Percentiles rank a stretch among this genome's conserved stretches.
phyloP scores from a whole-genome alignment of 805 yeast genomes.

The Nakazawaea sp. region DNA sequence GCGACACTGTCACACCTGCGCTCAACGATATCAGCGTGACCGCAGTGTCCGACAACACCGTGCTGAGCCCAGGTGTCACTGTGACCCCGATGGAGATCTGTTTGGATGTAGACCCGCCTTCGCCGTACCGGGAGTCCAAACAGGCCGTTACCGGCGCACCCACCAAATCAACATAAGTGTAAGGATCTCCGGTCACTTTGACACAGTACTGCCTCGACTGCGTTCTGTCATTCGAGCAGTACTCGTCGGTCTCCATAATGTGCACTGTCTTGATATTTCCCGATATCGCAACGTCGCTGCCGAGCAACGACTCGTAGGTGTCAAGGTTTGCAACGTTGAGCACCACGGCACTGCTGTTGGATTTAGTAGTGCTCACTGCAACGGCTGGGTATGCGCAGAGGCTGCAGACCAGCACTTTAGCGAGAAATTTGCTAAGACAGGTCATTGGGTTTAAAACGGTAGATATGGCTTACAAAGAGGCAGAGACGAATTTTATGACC shows the following conservation, averaged over 20 bases:
- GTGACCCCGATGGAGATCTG: constrained; percentile 3
- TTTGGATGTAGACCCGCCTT: constrained; percentile 10
- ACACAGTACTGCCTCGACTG: constrained; percentile 7
- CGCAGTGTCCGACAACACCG: background rate
- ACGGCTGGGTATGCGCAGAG: too few species aligned
- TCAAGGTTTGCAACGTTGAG: too few species aligned
- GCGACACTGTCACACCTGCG: constrained; percentile 1
- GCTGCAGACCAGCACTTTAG: too few species aligned
- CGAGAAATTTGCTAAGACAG: too few species aligned
- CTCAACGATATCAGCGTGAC: constrained; percentile 1
- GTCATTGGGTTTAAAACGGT: too few species aligned
- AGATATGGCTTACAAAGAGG: too few species aligned
- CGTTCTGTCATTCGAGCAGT: constrained; percentile 1
- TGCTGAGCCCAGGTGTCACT: background rate
- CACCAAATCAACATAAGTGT: background rate
- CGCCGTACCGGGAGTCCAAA: constrained; percentile 7
- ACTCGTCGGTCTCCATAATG: constrained; percentile 1
- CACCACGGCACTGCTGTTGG: too few species aligned
- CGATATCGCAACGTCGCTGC: too few species aligned
- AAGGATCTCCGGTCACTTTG: background rate
- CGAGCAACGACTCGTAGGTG: too few species aligned
- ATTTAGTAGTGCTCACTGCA: too few species aligned
- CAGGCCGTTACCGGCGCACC: constrained; percentile 10
- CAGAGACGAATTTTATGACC: too few species aligned
- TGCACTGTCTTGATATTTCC: too few species aligned